Base-by-base conservation (phyloP, 1,284 basidiomycete species). In the Agaricales sp. region DNA sequence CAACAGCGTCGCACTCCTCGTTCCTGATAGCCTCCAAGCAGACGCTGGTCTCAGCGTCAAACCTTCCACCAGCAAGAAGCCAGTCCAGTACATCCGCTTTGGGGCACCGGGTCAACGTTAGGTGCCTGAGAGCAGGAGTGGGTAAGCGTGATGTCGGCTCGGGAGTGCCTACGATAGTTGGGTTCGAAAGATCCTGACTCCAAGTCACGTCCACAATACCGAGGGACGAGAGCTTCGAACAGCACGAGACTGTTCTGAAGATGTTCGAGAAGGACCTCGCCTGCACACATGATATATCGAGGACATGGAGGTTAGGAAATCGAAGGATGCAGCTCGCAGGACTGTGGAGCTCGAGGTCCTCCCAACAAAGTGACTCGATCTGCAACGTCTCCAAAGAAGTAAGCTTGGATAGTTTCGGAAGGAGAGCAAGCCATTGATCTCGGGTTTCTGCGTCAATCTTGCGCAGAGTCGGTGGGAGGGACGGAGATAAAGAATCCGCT, bases 401-500 rank as follows among this genome's bases (percentile, higher is more conserved):
- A 6, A 41, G 16, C 18, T 41, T 41, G 39, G 39, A 41, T 8
- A 41, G 39, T 41, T 41, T 41, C 4, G 39, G 39, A 41, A 41
- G 8, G 39, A 41, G 39, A 20, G 39, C 13, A 20, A 41, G 39
- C 39, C 39, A 41, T n/a, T 16, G 39, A 8, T 41, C 16, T 8
- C 19, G 39, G 8, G 39, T 41, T 20, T 41, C 39, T 41, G 39
- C n/a, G 39, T 41, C 39, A 16, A 41, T 41, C 39, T n/a, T 41
- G 8, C 39, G 18, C 8, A 4, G 6, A 8, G 39, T 41, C n/a
- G n/a, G n/a, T n/a, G n/a, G n/a, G n/a, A n/a, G n/a, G n/a, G n/a
- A n/a, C n/a, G n/a, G n/a, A n/a, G n/a, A n/a, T n/a, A n/a, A n/a
- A n/a, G n/a, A n/a, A n/a, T n/a, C n/a, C n/a, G n/a, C n/a, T n/a